Evolutionary conservation across 78 protist species (phyloP).

Genomic region (Blattamonas nauphoetae): DNA sequence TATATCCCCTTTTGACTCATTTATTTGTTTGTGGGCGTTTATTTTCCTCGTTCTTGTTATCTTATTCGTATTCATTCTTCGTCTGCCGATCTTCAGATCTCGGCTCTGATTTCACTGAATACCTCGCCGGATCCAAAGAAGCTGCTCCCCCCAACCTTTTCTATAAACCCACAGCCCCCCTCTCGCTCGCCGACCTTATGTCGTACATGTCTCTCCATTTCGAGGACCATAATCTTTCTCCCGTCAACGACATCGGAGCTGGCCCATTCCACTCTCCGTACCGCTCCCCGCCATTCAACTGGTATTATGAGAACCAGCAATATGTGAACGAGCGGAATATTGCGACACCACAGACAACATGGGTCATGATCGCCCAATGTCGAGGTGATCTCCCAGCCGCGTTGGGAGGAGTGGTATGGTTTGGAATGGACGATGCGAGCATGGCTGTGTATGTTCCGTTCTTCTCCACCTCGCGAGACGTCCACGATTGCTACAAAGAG

Average conservation of each 20-base stretch:
- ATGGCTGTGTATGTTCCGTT: background rate
- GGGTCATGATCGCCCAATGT: conserved; percentile 24
- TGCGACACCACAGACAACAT: conserved; percentile 28
- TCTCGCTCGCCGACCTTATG: no score
- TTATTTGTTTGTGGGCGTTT: no score
- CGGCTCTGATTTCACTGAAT: no score
- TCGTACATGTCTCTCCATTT: no score
- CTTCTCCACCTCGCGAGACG: background rate
- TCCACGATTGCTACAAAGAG: background rate
- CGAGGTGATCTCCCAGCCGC: background rate
- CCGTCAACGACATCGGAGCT: conserved; percentile 33
- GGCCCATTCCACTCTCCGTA: conserved; percentile 23
- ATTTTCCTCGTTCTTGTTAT: no score
- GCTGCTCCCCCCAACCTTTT: no score
- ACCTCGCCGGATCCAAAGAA: no score
- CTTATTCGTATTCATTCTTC: no score
- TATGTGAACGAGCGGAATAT: conserved; percentile 36
- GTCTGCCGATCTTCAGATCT: no score
- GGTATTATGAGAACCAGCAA: background rate
- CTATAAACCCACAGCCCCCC: no score
- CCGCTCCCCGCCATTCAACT: conserved; percentile 25
- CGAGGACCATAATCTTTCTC: no score
- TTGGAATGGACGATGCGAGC: background rate
- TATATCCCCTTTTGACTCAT: no score
- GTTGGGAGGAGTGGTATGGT: background rate